Conservation (phyloP, 2,329 filamentous ascomycete species). For the Arthroderma uncinatum region DNA sequence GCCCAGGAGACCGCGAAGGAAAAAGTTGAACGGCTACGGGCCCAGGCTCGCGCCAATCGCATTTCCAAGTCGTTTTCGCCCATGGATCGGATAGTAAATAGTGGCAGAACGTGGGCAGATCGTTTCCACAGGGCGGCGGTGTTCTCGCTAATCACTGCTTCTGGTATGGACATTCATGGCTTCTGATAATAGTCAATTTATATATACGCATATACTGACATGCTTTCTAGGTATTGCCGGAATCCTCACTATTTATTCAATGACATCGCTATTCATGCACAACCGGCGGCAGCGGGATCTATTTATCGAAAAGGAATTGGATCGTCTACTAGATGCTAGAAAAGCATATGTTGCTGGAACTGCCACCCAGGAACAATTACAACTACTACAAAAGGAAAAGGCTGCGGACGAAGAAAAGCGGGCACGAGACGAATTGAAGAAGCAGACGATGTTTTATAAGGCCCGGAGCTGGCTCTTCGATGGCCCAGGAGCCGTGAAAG, state of each 20-base stretch:
- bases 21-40: slow-evolving; percentile 56
- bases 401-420: slow-evolving; percentile 33
- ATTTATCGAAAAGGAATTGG: slow-evolving; percentile 44
- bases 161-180: slow-evolving; percentile 35
- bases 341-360: slow-evolving; percentile 32
- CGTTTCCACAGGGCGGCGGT: slow-evolving; percentile 50
- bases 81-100: slow-evolving; percentile 44
- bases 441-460: slow-evolving; percentile 29
- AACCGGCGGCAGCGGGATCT: slow-evolving; percentile 54
- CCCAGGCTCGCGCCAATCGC: slow-evolving; percentile 56
- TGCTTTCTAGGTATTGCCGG: slow-evolving; percentile 43
- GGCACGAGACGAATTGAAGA: slow-evolving; percentile 31
- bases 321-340: slow-evolving; percentile 33
- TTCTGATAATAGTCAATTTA: background rate
- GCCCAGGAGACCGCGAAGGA: slow-evolving; percentile 53
- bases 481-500: slow-evolving; percentile 14
- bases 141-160: slow-evolving; percentile 49
- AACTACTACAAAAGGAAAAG: slow-evolving; percentile 36
- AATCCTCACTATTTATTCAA: slow-evolving; percentile 52
- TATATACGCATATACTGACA: background rate
- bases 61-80: slow-evolving; percentile 47
- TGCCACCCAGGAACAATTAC: slow-evolving; percentile 32
- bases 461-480: slow-evolving; percentile 30
- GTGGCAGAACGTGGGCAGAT: slow-evolving; percentile 48
- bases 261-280: slow-evolving; percentile 56